A percentile compares a stretch with the other conserved stretches of the same genome.
phyloP scores from a whole-genome alignment of 2,329 filamentous ascomycete genomes.

The Calonectria pteridis region DNA sequence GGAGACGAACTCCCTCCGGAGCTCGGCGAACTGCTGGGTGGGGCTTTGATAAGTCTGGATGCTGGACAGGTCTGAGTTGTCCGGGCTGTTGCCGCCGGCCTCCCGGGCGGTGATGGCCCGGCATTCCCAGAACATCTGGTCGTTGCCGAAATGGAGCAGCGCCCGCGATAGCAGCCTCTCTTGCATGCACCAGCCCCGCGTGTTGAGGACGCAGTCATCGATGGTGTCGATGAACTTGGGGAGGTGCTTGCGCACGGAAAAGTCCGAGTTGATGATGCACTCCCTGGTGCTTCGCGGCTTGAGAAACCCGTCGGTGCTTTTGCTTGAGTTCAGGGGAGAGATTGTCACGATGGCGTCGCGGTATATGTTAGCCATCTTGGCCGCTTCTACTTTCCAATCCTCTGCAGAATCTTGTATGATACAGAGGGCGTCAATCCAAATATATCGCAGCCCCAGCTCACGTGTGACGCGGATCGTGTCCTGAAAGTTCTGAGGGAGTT shows the following conservation, averaged over 20 bases:
- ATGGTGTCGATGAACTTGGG: background rate
- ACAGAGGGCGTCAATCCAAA: conserved; percentile 10
- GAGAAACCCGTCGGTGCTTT: conserved; percentile 6
- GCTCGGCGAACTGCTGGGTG: background rate
- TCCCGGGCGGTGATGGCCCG: background rate
- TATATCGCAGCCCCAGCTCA: background rate
- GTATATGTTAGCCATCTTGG: conserved; percentile 3
- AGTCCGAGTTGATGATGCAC: background rate
- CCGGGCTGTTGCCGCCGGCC: background rate
- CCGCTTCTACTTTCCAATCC: background rate
- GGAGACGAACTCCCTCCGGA: background rate
- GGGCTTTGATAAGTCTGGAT: background rate
- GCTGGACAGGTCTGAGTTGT: background rate
- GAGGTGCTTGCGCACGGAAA: background rate
- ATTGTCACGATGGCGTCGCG: background rate
- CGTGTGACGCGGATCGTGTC: conserved; percentile 4
- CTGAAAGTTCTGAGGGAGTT: background rate
- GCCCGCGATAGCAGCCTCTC: background rate
- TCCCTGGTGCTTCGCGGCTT: background rate
- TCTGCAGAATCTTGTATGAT: conserved; percentile 8
- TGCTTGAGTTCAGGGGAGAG: background rate
- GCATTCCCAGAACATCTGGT: conserved; percentile 9
- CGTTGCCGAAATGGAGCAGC: background rate
- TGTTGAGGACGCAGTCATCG: background rate
- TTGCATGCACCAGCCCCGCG: background rate